Evolutionary conservation across 257 asterid species (phyloP), one percentile per base, ranked within the genome.

Genomic region (Primulina tabacum): DNA sequence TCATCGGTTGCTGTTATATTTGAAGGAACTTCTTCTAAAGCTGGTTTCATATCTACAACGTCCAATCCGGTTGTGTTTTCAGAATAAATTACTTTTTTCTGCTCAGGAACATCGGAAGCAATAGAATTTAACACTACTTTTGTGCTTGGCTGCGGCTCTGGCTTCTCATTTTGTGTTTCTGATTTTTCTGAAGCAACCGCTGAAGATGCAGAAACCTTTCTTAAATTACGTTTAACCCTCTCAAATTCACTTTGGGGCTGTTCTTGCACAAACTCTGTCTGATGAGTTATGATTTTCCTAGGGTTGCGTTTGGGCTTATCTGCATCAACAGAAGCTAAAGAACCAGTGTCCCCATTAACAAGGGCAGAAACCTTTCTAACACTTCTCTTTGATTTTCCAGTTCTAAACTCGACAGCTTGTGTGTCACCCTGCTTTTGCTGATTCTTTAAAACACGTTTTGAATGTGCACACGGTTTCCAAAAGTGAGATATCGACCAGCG

Each of bases 401-500:
- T 72, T 77, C 87, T 94, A 17, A 79, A 40, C 77, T 84, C 96
- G 33, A 65, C 59, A 60, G 6, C 57, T 50, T 69, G 84, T 38
- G 63, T 29, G 55, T 77, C 70, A 21, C 81, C 76, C 62, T 71
- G 87, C 74, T 85, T 94, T 71, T 79, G 82, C 76, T 82, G 92
- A 74, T 83, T 70, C 87, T 85, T 92, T 32, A 61, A 33, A 35
- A 47, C 55, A 69, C 78, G 85, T 71, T 77, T 85, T 72, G 85
- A 74, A 17, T 69, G 82, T 20, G 78, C 67, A 61, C 83, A 88
- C 52, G 87, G 87, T 68, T 80, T 93, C 97, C 97, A 91, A 63
- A 88, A 86, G 72, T 73, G 88, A 65, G 90, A 79, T 52, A 71
- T 30, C 60, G 99, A 89, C 99, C 99, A 94, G 29, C 95, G 86